Evolutionary conservation across 139 green algal species (phyloP).

Genomic region (Tetradesmus lagerheimii): DNA sequence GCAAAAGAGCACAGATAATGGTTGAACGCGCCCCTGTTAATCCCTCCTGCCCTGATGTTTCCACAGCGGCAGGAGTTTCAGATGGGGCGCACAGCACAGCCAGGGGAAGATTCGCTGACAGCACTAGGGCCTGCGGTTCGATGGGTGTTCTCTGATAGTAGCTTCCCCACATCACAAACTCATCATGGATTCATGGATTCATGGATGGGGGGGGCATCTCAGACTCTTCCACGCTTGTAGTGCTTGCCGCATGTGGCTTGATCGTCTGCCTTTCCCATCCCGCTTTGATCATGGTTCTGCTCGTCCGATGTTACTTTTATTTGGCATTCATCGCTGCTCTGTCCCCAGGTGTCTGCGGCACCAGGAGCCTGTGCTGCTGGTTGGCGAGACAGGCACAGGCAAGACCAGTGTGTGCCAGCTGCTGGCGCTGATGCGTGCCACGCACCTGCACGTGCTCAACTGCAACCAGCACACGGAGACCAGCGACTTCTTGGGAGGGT

Average conservation of each 20-base stretch:
- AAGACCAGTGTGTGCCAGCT: conserved; percentile 99
- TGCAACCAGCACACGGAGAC: conserved; percentile 99
- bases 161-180: background rate
- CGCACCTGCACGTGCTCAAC: conserved; percentile 95
- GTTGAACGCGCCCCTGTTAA: background rate
- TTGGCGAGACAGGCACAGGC: conserved; percentile 97
- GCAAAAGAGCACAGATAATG: no score
- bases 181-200: no score
- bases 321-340: no score
- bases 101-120: conserved; percentile 4
- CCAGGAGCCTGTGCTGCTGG: conserved; percentile 94
- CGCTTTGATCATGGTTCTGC: no score
- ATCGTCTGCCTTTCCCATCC: no score
- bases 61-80: conserved; percentile 2
- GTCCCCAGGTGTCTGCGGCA: conserved; percentile 73
- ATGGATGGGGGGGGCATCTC: no score
- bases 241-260: no score
- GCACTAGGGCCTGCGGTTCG: background rate
- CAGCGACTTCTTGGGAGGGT: conserved; percentile 97
- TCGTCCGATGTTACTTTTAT: no score
- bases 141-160: conserved; percentile 5
- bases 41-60: background rate
- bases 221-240: no score
- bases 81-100: background rate
- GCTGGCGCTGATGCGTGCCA: conserved; percentile 82